A percentile compares a stretch with the other conserved stretches of the same genome.
phyloP scores from a whole-genome alignment of 192 early-diverging fungal genomes.

The Entomortierella chlamydospora region DNA sequence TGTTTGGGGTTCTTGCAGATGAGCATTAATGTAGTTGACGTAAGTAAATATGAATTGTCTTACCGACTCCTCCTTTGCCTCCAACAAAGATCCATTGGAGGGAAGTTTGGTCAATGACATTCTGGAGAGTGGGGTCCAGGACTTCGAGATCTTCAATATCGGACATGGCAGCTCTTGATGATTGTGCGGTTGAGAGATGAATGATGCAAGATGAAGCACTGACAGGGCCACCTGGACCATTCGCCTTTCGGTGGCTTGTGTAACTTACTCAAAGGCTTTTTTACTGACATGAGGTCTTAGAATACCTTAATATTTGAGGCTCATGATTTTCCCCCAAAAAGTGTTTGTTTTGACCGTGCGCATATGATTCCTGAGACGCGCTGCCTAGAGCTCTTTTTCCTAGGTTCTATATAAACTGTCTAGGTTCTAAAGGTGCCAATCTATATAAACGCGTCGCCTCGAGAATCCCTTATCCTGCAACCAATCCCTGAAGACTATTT shows the following conservation, averaged over 20 bases:
- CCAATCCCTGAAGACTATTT: no score
- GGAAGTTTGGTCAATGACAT: slow-evolving; percentile 96
- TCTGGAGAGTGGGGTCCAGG: slow-evolving; percentile 89
- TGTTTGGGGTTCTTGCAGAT: background rate
- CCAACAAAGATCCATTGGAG: slow-evolving; percentile 99
- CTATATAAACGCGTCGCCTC: no score
- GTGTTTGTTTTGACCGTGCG: no score
- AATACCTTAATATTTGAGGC: no score
- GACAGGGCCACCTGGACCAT: background rate
- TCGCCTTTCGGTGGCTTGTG: background rate
- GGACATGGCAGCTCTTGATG: slow-evolving; percentile 55
- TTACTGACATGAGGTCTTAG: no score
- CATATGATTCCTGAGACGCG: no score
- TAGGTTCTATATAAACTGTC: no score
- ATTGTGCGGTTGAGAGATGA: background rate
- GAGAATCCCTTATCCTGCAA: no score
- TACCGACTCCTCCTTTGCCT: slow-evolving; percentile 99
- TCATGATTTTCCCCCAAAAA: no score
- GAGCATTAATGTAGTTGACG: background rate
- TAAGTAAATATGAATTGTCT: slow-evolving; percentile 23
- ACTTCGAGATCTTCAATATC: slow-evolving; percentile 76
- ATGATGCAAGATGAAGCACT: background rate
- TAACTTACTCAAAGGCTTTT: no score
- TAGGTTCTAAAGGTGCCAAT: no score
- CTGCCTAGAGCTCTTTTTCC: no score